Conservation (phyloP, 2,329 filamentous ascomycete genomes). For the Amauroascus verrucosus region DNA sequence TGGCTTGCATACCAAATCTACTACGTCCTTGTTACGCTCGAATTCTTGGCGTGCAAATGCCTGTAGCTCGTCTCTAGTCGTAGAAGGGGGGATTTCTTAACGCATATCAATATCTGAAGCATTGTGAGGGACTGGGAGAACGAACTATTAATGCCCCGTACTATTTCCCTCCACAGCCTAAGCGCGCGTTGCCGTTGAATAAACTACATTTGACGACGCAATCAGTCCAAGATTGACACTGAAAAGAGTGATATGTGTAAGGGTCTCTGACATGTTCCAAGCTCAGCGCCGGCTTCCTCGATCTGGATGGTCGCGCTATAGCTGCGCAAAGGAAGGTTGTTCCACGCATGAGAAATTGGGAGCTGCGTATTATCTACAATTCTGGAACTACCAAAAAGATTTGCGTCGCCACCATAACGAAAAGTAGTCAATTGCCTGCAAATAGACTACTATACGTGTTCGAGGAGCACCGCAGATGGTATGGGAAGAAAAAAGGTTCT, state of each 20-base stretch:
- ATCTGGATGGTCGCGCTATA: constrained; percentile 23
- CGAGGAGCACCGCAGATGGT: neutral
- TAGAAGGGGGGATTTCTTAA: constrained; percentile 32
- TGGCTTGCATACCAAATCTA: constrained; percentile 30
- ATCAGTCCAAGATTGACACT: neutral
- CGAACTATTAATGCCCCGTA: constrained; percentile 33
- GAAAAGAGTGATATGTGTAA: neutral
- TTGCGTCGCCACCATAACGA: neutral
- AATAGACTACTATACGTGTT: neutral
- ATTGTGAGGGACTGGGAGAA: neutral
- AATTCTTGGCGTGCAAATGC: constrained; percentile 38
- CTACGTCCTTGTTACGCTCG: constrained; percentile 34
- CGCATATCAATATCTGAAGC: neutral
- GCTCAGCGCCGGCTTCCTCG: constrained; percentile 30
- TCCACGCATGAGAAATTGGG: constrained; percentile 22
- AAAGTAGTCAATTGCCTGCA: neutral
- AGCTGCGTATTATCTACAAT: neutral
- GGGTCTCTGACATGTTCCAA: constrained; percentile 30
- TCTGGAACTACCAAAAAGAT: neutral
- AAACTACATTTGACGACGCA: constrained; percentile 25
- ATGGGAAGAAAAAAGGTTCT: too few relatives aligned
- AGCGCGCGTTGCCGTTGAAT: constrained; percentile 36
- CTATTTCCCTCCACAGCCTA: constrained; percentile 36
- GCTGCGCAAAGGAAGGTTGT: constrained; percentile 24
- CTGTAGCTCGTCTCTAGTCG: constrained; percentile 33